Base-by-base conservation (phyloP, 805 yeast species). In the Ogataea ganodermae region DNA sequence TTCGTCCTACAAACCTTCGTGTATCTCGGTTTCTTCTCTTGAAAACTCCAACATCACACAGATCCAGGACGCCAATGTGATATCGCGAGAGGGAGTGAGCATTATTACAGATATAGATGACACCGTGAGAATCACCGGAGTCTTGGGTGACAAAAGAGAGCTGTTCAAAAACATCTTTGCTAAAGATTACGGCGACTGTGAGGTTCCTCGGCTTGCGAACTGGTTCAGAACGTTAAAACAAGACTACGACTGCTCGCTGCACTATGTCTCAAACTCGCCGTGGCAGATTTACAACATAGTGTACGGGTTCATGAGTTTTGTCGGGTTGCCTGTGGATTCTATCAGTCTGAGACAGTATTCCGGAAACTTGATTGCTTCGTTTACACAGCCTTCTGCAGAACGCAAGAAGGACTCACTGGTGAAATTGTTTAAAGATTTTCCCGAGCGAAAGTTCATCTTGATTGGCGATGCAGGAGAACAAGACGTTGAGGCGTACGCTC, bases 381-480 rank as follows among this genome's bases (percentile, higher is more conserved):
- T 95, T 13, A 80, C 91, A 73, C 96, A 91, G 59, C 95, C 97
- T 0, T 83, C 94, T 2, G 83, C 86, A 3, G 89, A 89, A 42
- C 78, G 96, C 37, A 94, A 94, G 65, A 76, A 80, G 50, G 75
- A 76, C 10, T 76, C 89, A 1, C 72, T 95, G 44, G 70, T 74
- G 33, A 76, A 79, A 47, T 76, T 94, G 6, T 53, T 89, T 20
- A 63, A 68, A 2, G 96, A 91, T 60, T 92, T 89, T 61, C 89
- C 95, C 0, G 51, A 78, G 1, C 82, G 91, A 53, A 83, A 79
- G 58, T 92, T 94, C 62, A 76, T 94, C 20, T 70, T 96, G 42
- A 77, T 94, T 13, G 99, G 99, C 26, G 99, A 94, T 63, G 85
- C 97, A 2, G 98, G 98, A 1, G 99, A 94, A 62, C 85, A 84